Evolutionary conservation across 2,329 filamentous ascomycete genomes (phyloP), one percentile per base, ranked within the genome.

Genomic region (Colletotrichum lini): DNA sequence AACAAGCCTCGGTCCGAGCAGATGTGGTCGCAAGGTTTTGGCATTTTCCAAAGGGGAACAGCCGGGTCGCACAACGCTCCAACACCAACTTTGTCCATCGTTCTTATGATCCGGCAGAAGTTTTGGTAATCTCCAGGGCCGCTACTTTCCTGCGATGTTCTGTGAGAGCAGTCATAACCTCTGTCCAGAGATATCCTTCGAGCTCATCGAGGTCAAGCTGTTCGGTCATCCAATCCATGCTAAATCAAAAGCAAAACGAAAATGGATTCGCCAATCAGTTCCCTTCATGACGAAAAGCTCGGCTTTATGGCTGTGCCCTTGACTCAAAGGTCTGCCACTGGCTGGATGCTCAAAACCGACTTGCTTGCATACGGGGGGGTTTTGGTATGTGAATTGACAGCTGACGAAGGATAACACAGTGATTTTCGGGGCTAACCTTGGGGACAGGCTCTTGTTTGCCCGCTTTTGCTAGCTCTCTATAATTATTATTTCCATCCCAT

Each of bases 401-500:
- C 26, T 1, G 26, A 30, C 13, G 18, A 16, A 35, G 2, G 10
- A 9, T 2, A 53, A 9, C 21, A 53, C 35, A 8, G 21, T 6
- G n/a, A 13, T 21, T 6, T 9, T 3, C n/a, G 5, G 8, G 2
- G 1, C 44, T 50, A 21, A 65, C 44, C 30, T 49, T 6, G 30
- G 0, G 9, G 15, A 0, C 21, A 67, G 65, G 7, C 23, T 9
- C 0, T 54, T n/a, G 49, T 18, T 5, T 40, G 38, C 13, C 50
- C 65, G 4, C 1, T 63, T 16, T 16, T 67, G 2, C 2, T 67
- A 21, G 58, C 42, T 21, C 10, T 57, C 3, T 68, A 68, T 21
- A 68, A 68, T 35, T 64, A 58, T 13, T 68, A 56, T 8, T 16
- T 68, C 0, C 65, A 68, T 23, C 65, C 59, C 3, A 44, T 68